These are phyloP conservation scores for Lactarius evosmus DNA, from an alignment of 768 basidiomycete species.

Conservation along the genomic window DNA sequence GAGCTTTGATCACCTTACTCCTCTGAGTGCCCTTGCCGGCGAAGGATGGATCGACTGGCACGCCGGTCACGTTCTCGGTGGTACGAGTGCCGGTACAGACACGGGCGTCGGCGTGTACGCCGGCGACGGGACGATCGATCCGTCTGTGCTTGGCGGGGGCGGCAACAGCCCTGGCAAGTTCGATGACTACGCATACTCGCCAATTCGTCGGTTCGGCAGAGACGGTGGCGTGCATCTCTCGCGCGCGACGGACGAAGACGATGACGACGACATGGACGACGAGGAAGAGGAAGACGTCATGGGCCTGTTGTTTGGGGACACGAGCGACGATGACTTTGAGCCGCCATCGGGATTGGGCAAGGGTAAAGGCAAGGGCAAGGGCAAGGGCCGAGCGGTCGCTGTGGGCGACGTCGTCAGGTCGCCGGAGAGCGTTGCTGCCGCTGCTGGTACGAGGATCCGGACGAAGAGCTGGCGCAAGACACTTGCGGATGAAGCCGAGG, in stretches of 20 bases:
- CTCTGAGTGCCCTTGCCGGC: background rate
- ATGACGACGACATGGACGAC: background rate
- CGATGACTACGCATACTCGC: background rate
- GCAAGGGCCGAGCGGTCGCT: background rate
- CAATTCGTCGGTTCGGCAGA: background rate
- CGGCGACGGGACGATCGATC: slow-evolving; percentile 26
- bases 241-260: background rate
- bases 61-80: background rate
- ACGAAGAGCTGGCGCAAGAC: slow-evolving; percentile 18
- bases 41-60: slow-evolving; percentile 12
- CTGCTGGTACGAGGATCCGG: background rate
- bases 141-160: slow-evolving; percentile 18
- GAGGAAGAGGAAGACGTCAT: slow-evolving; percentile 11
- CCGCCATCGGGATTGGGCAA: background rate
- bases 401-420: background rate
- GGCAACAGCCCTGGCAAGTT: slow-evolving; percentile 7
- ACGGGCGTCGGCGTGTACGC: background rate
- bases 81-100: background rate
- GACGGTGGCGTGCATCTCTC: background rate
- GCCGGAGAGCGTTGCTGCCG: background rate
- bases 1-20: background rate
- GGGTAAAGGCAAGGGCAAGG: slow-evolving; percentile 3
- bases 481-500: background rate
- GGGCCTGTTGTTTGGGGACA: background rate
- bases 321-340: background rate